Evolutionary conservation across 129 eudicot genomes (phyloP), one percentile per base, ranked within the genome.

Genomic region (Heracleum sosnowskyi): DNA sequence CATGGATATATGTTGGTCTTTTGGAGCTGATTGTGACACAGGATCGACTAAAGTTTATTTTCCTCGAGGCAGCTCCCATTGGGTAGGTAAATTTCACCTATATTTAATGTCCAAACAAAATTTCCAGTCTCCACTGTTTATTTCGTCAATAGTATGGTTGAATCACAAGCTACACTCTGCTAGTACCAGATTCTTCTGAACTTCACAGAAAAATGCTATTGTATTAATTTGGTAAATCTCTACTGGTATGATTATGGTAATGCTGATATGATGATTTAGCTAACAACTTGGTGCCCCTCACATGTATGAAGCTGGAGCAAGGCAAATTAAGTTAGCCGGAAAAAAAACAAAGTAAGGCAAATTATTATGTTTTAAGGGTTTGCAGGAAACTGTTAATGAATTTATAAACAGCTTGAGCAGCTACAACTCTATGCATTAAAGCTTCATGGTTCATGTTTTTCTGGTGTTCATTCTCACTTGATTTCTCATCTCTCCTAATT

Each of bases 1-100:
- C 91, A 57, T 95, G 98, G 98, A 42, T 90, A 68, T 95, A 95
- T 85, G 84, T 95, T 34, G 98, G 97, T 69, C 76, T 91, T 53
- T 78, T 90, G 60, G 97, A 95, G 90, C 82, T 95, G 73, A 77
- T 80, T 84, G 51, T 37, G 74, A 70, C 92, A 40, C 80, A 76
- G 3, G 85, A 91, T 75, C 85, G 83, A 77, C 85, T 91, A 51
- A 95, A 87, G 44, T 87, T 91, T 73, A 73, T 95, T 68, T 81
- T 91, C 79, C 87, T 87, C 63, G 90, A 91, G 86, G 98, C 83
- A 69, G 76, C 84, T 63, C 96, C 93, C 36, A 88, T 95, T 81
- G 98, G 98, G 98, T 95, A 80, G 64, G 94, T 82, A 69, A 74
- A 77, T 44, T 85, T 40, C 77, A 68, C 9, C 9, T 57, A 28